Base-by-base conservation (phyloP, 192 early-diverging fungal genomes). In the Nowakowskiella sp. region DNA sequence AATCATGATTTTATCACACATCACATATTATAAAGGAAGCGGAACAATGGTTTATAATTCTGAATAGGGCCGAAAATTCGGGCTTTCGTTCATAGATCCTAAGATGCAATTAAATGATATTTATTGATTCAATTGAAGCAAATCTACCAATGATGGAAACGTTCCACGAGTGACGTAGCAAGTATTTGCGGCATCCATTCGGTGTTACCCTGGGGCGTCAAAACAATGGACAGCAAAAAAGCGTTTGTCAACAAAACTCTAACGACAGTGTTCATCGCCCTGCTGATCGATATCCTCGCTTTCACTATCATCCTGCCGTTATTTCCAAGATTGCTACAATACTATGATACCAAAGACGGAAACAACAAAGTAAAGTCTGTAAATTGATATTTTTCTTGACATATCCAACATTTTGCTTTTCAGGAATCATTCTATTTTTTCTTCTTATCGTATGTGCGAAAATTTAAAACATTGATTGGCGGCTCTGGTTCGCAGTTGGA, bases 221-320 rank as follows among this genome's bases (percentile, higher is more conserved):
- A 39, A 39, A 19, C 36, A 39, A 39, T 13, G 36, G 19, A 13
- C 36, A 19, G 19, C 13, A 13, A 19, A 13, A 19, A 39, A 39
- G 19, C 13, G 36, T 39, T 39, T 5, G 36, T 65, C 31, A 46
- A 8, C 7, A 2, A 16, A 3, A 65, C 72, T 8, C 60, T 87
- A 2, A 53, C 64, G 30, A 75, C 78, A 4, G 80, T 96, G 19
- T 92, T 98, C 55, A 73, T 78, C 6, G 88, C 90, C 0, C 77
- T 99, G 13, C 68, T 99, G 32, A 78, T 99, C 21, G 95, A 96
- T 65, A 88, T 99, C 46, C 84, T 99, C 23, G 87, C 93, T 3
- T 99, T 99, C 69, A 99, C 95, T 6, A 92, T 94, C 50, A 96
- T 99, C 62, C 66, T 99, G 32, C 95, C 95, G 3, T 77, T 99